Conservation (phyloP, 129 eudicot species). For the Flaveria brownii region DNA sequence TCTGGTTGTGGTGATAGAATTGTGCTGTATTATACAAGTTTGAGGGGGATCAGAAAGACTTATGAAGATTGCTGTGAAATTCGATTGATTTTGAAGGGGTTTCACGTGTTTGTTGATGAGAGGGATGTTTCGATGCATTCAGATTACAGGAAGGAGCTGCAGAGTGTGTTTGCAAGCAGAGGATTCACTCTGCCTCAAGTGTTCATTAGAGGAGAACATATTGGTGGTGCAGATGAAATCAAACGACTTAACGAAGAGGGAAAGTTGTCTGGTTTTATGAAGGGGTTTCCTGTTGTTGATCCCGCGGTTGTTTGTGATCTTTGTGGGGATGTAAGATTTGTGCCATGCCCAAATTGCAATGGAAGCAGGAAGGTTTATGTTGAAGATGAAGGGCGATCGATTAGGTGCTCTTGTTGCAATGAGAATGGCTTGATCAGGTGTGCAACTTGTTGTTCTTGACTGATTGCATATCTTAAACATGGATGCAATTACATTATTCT, state of each 20-base stretch:
- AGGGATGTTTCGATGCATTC: constrained; percentile 91
- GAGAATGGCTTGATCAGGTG: constrained; percentile 93
- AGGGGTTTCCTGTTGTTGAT: constrained; percentile 59
- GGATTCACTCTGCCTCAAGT: constrained; percentile 74
- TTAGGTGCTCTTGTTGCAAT: constrained; percentile 71
- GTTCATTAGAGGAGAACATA: constrained; percentile 57
- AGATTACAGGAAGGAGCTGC: constrained; percentile 62
- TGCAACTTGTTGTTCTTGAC: constrained; percentile 69
- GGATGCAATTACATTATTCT: constrained; percentile 22
- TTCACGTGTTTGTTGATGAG: constrained; percentile 78
- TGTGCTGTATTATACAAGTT: constrained; percentile 77
- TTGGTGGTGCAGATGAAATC: constrained; percentile 88
- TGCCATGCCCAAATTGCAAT: constrained; percentile 72
- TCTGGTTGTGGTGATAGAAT: constrained; percentile 59
- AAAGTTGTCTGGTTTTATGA: constrained; percentile 52
- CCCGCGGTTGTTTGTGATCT: constrained; percentile 54
- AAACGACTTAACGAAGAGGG: constrained; percentile 80
- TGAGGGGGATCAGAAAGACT: constrained; percentile 89
- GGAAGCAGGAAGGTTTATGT: constrained; percentile 87
- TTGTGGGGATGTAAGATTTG: constrained; percentile 89
- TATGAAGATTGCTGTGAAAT: constrained; percentile 81
- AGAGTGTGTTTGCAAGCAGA: constrained; percentile 61
- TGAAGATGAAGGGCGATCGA: constrained; percentile 62
- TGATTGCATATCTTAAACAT: not conserved
- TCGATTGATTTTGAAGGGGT: constrained; percentile 73